Base-by-base conservation (phyloP, 225 moss, liverwort and hornwort genomes). In the Bryoerythrophyllum caledonicum region DNA sequence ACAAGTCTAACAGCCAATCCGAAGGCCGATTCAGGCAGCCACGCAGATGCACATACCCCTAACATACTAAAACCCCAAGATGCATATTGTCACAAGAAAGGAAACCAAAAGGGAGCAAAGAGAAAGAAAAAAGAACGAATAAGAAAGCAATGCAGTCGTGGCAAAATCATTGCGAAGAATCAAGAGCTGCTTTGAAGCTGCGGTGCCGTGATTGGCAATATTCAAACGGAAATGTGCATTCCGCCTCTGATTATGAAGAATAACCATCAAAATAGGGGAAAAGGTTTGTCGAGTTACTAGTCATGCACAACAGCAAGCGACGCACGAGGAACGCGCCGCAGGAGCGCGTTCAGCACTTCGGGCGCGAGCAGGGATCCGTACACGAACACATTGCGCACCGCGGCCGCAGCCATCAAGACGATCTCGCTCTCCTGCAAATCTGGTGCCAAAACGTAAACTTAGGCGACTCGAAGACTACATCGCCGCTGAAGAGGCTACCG, bases 331-430 rank as follows among this genome's bases (percentile, higher is more conserved):
- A 76, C 65, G 70, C 94, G 92, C 19, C 84, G 79, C 37, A 96
- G 78, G 26, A 96, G 78, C 7, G 88, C 89, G 27, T 66, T 68
- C 54, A 94, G 76, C 82, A 96, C 92, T 82, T 96, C 94, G 7
- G 96, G 94, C 61, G 94, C 94, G 67, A 94, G 82, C 67, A 96
- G 68, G 28, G 94, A 82, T 52, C 96, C 96, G 66, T 96, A 96
- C 37, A 96, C 96, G 72, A 96, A 96, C 70, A 91, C 91, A 77
- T 86, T 86, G 20, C 91, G 86, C 63, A 91, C 73, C 62, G 76
- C 73, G 58, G 69, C 43, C 37, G 65, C 75, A 59, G 83, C 85
- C 74, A 88, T 90, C 49, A 68, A 70, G 46, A 30, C 28, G 6
- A 13, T 20, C 37, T n/a, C 35, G 56, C 49, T 76, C 61, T 61